phyloP scores from a whole-genome alignment of 345 rosid genomes.

The Litchi chinensis region DNA sequence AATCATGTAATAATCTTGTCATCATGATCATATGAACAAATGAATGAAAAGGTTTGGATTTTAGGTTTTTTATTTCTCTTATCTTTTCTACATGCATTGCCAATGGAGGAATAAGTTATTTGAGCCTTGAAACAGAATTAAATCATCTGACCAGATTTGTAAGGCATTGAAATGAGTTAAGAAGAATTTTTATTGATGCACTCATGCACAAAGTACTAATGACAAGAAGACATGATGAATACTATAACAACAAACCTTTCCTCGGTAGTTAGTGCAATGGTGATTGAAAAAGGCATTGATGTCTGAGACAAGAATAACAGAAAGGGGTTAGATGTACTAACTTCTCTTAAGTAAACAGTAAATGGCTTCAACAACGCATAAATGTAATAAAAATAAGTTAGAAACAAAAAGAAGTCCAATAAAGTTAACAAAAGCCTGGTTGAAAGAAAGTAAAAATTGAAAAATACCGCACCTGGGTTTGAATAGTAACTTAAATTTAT shows the following conservation, averaged over 20 bases:
- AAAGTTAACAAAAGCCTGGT: background rate
- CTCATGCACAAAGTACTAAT: background rate
- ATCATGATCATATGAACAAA: slow-evolving; percentile 3
- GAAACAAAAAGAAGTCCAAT: background rate
- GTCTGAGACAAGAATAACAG: slow-evolving; percentile 50
- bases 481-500: slow-evolving; percentile 71
- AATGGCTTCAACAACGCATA: background rate
- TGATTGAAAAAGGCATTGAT: slow-evolving; percentile 77
- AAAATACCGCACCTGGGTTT: slow-evolving; percentile 65
- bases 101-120: background rate
- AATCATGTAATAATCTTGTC: too few relatives aligned
- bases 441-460: slow-evolving; percentile 7
- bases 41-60: background rate
- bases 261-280: slow-evolving; percentile 66
- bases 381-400: background rate
- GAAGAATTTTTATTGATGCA: too few relatives aligned
- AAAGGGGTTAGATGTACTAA: slow-evolving; percentile 14
- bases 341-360: background rate
- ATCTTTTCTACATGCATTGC: background rate
- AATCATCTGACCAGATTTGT: slow-evolving; percentile 3
- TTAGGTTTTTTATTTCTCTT: background rate
- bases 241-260: slow-evolving; percentile 59
- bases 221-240: slow-evolving; percentile 12
- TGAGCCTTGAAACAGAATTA: slow-evolving; percentile 4
- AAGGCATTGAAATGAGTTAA: background rate